Evolutionary conservation across 2,329 filamentous ascomycete genomes (phyloP), one percentile per base, ranked within the genome.

Genomic region (Alternaria gaisen): DNA sequence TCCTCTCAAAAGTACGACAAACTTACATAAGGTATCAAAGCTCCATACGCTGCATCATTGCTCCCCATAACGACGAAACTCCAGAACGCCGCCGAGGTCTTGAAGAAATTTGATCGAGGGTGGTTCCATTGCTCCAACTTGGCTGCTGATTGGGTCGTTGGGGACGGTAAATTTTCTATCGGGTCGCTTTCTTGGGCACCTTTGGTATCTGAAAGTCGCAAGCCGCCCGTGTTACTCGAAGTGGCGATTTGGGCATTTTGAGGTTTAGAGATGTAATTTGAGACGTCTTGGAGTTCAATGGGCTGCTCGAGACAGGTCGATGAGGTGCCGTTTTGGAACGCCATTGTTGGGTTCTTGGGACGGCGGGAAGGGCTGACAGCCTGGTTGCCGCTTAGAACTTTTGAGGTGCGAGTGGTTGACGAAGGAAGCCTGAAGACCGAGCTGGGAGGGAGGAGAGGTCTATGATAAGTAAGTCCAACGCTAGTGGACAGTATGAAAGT

Each of bases 11-110:
- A 9, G 34, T 8, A 9, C 16, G 34, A 18, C 34, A 28, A 16
- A 56, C 62, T 48, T 73, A 83, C 78, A 66, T 85, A 85, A 34
- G 83, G 83, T 53, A 85, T 84, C 65, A 84, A 75, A 18, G 81
- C 80, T 54, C 89, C 89, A 44, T 87, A 83, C 24, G 86, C 86
- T 10, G 85, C 89, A 77, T 92, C 90, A 68, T 90, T 90, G 79
- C 89, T 84, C 7, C 90, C 90, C 81, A 90, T 86, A 32, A 91
- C 81, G 20, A 88, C 79, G 65, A 92, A 87, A 5, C 84, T 83
- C 77, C 85, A 87, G 68, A 89, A 87, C 3, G 87, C 84, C 0
- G 86, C 82, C 36, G 86, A 76, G 46, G 87, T 86, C 40, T 88
- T 85, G 67, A 81, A 88, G 5, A 86, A 78, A 72, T 90, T 91